Percentiles rank a stretch among this genome's conserved stretches.
Evolutionary conservation across 2,329 filamentous ascomycete genomes (phyloP).

Genomic region (Ophidiomyces ophidiicola): DNA sequence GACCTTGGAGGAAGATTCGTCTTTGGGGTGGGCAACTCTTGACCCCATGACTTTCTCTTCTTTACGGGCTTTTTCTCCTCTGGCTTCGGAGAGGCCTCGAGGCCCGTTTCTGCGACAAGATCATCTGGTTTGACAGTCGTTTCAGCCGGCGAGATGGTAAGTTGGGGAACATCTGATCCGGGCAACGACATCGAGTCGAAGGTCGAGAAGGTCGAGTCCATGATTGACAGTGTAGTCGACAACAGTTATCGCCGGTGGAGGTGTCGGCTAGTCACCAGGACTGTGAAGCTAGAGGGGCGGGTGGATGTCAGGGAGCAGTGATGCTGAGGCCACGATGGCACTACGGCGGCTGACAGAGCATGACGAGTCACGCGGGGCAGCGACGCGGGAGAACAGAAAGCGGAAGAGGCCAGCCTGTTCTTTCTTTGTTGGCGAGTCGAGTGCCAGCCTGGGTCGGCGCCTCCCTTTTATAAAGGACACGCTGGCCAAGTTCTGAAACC

Average conservation of each 20-base stretch:
- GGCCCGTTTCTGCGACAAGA: conserved; percentile 19
- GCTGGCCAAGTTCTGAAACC: conserved; percentile 5
- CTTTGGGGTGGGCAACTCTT: conserved; percentile 91
- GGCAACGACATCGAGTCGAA: conserved; percentile 25
- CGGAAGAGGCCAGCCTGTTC: conserved; percentile 28
- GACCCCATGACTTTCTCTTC: conserved; percentile 98
- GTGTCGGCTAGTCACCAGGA: background rate
- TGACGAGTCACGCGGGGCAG: conserved; percentile 9
- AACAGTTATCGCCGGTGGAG: background rate
- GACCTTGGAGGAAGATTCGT: conserved; percentile 87
- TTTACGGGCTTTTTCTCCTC: conserved; percentile 64
- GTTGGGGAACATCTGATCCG: conserved; percentile 24
- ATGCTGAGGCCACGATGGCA: conserved; percentile 27
- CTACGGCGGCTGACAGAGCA: conserved; percentile 23
- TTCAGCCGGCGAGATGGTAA: conserved; percentile 33
- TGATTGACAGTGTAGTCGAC: background rate
- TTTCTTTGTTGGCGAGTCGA: conserved; percentile 13
- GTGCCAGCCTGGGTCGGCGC: conserved; percentile 15
- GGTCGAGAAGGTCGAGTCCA: conserved; percentile 26
- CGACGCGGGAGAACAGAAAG: background rate
- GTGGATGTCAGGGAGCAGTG: conserved; percentile 9
- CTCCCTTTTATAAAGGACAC: conserved; percentile 32
- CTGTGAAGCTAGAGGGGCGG: conserved; percentile 4
- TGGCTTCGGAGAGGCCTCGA: conserved; percentile 18
- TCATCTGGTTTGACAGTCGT: conserved; percentile 25